Conservation (phyloP, 1,284 basidiomycete genomes). For the Naganishia albida region DNA sequence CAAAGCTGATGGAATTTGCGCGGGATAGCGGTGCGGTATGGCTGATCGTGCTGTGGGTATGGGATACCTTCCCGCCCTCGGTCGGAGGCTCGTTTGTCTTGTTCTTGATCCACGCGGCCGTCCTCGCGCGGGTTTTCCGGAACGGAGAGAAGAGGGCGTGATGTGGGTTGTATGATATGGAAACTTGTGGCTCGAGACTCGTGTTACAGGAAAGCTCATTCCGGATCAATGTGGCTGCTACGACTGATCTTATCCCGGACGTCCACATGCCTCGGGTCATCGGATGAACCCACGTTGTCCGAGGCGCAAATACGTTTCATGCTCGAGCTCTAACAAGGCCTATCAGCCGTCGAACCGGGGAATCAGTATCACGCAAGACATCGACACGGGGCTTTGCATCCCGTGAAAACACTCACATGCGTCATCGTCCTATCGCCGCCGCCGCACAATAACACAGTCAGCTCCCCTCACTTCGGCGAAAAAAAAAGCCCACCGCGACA, state of each 20-base stretch:
- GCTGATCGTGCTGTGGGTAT: slow-evolving; percentile 7
- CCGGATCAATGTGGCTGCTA: too few relatives aligned
- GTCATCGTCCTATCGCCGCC: slow-evolving; percentile 11
- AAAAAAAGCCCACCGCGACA: slow-evolving; percentile 1
- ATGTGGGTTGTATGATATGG: neutral
- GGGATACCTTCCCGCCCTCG: slow-evolving; percentile 24
- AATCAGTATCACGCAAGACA: neutral
- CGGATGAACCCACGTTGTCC: slow-evolving; percentile 16
- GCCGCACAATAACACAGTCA: neutral
- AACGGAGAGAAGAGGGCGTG: neutral
- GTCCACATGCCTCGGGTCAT: neutral
- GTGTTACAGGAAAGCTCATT: too few relatives aligned
- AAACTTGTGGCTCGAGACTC: too few relatives aligned
- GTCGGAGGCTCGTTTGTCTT: neutral
- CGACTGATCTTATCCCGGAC: too few relatives aligned
- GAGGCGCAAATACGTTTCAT: slow-evolving; percentile 15
- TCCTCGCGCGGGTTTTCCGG: slow-evolving; percentile 8
- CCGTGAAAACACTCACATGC: neutral
- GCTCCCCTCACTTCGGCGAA: too few relatives aligned
- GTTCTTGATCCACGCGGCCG: neutral
- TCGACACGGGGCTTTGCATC: neutral
- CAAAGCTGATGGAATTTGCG: neutral
- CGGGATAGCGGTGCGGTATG: slow-evolving; percentile 6
- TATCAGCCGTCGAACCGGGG: neutral
- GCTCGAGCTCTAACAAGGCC: slow-evolving; percentile 18